Conservation (phyloP, 331 rosid genomes). For the Telfairia occidentalis region DNA sequence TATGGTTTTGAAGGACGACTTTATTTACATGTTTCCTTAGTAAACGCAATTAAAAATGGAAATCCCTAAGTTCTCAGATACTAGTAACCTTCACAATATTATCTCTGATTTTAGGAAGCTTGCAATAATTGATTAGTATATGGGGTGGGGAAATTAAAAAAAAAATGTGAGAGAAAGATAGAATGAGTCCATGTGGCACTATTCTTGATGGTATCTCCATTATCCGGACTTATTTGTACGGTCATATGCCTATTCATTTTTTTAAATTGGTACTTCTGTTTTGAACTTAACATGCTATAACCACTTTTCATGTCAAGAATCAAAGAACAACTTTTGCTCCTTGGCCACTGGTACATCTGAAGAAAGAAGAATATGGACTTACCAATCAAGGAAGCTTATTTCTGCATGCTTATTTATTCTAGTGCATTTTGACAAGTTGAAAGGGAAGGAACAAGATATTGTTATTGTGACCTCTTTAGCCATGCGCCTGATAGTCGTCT, state of each 20-base stretch:
- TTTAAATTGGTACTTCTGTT: background rate
- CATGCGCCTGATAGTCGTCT: slow-evolving; percentile 64
- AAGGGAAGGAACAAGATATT: slow-evolving; percentile 32
- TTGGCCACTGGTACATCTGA: slow-evolving; percentile 53
- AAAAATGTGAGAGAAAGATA: background rate
- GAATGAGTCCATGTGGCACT: background rate
- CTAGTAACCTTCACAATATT: background rate
- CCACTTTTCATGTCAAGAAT: slow-evolving; percentile 31
- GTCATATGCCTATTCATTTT: background rate
- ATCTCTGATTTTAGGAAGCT: background rate
- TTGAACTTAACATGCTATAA: background rate
- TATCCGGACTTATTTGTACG: background rate
- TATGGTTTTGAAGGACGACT: background rate
- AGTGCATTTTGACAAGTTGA: slow-evolving; percentile 42
- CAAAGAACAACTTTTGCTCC: slow-evolving; percentile 56
- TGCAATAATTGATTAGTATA: background rate
- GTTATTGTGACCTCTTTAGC: slow-evolving; percentile 49
- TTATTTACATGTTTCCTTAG: background rate
- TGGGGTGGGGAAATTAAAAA: background rate
- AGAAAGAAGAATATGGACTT: slow-evolving; percentile 72
- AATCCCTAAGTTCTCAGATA: background rate
- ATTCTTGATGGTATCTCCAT: background rate
- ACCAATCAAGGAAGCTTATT: slow-evolving; percentile 53
- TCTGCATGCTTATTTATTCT: slow-evolving; percentile 59
- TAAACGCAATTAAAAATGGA: background rate